phyloP scores from a whole-genome alignment of 305 asterid genomes.

The Solanum chacoense region DNA sequence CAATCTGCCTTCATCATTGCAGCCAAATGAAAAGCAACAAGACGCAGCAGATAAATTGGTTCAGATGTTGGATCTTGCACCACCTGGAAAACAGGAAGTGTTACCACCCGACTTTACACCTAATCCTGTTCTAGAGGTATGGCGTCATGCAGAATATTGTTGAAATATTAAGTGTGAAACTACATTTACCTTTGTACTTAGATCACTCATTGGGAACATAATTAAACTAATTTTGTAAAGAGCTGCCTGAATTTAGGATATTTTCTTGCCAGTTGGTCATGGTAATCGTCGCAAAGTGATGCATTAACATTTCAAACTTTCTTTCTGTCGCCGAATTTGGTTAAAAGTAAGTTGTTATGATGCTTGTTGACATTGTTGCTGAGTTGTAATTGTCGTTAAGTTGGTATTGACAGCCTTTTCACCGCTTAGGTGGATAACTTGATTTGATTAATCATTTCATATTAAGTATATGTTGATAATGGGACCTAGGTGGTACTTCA shows the following conservation, averaged over 20 bases:
- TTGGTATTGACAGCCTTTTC: not conserved
- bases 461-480: not conserved
- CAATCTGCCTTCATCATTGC: constrained; percentile 68
- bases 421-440: not conserved
- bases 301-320: not conserved
- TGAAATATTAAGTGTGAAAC: not conserved
- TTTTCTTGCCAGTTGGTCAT: not conserved
- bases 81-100: constrained; percentile 56
- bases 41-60: constrained; percentile 80
- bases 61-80: constrained; percentile 84
- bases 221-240: not conserved
- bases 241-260: not conserved
- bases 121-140: constrained; percentile 83
- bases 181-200: not conserved
- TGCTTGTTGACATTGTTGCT: not conserved
- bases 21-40: constrained; percentile 79
- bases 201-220: not conserved
- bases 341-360: not conserved
- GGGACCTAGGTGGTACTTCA: not conserved
- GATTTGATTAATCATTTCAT: not conserved
- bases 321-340: not conserved
- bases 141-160: not conserved
- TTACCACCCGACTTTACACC: constrained; percentile 81
- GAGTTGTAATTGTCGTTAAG: not conserved
- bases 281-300: not conserved